phyloP scores from a whole-genome alignment of 768 basidiomycete species.

The Termitomyces heimii region DNA sequence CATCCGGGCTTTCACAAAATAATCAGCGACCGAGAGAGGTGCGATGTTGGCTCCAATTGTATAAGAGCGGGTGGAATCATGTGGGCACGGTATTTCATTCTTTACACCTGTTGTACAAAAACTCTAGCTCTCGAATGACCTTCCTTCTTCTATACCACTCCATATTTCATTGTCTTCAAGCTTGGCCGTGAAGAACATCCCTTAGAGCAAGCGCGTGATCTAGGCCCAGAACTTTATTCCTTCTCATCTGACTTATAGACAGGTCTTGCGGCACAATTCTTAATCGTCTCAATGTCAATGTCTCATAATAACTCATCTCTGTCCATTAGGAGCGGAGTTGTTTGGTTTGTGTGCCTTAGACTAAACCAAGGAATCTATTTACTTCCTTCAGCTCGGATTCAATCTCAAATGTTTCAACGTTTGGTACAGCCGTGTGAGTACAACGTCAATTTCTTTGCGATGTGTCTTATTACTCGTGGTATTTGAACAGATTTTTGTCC shows the following conservation, averaged over 20 bases:
- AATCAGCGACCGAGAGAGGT: constrained; percentile 15
- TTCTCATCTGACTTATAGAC: not conserved
- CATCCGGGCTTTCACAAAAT: constrained; percentile 87
- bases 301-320: too few relatives aligned
- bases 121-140: constrained; percentile 22
- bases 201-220: not conserved
- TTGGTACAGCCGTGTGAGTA: not conserved
- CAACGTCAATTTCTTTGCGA: not conserved
- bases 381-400: not conserved
- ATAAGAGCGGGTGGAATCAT: constrained; percentile 7
- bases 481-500: not conserved
- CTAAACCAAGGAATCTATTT: not conserved
- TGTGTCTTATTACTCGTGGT: not conserved
- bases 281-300: not conserved
- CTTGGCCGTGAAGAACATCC: not conserved
- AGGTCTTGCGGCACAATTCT: not conserved
- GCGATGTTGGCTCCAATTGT: not conserved
- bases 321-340: not conserved
- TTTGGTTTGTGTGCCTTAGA: not conserved
- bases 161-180: constrained; percentile 4
- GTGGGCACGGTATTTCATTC: constrained; percentile 23
- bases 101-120: constrained; percentile 30
- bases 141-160: constrained; percentile 29
- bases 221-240: too few relatives aligned
- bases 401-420: not conserved